phyloP scores from a whole-genome alignment of 2,329 filamentous ascomycete genomes.

The Arthrobotrys sinensis region DNA sequence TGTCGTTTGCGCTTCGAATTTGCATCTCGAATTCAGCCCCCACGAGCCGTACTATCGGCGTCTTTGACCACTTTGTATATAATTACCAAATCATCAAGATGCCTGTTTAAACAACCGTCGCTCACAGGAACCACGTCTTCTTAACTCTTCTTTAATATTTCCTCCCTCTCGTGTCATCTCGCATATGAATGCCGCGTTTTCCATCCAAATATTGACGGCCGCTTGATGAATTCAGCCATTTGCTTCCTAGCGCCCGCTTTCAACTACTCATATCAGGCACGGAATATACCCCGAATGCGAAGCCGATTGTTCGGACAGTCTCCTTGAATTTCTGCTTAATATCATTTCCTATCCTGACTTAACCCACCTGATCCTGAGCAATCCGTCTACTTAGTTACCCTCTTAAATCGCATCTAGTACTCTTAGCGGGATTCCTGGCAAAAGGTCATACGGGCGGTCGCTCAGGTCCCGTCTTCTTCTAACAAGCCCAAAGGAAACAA shows the following conservation, averaged over 20 bases:
- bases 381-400: background rate
- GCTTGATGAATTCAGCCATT: background rate
- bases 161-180: background rate
- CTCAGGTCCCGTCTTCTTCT: background rate
- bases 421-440: background rate
- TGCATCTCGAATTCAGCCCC: slow-evolving; percentile 16
- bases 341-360: slow-evolving; percentile 10
- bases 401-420: background rate
- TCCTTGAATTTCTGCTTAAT: background rate
- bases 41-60: slow-evolving; percentile 1
- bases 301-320: slow-evolving; percentile 13
- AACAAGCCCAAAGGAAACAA: slow-evolving; percentile 16
- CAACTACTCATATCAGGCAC: slow-evolving; percentile 13
- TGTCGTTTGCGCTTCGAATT: background rate
- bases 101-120: background rate
- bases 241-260: slow-evolving; percentile 20
- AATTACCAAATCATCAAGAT: slow-evolving; percentile 10
- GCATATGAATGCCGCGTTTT: slow-evolving; percentile 28
- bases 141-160: background rate
- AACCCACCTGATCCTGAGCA: background rate
- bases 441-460: slow-evolving; percentile 16
- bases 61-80: slow-evolving; percentile 2
- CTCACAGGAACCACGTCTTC: background rate
- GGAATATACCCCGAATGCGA: slow-evolving; percentile 19
- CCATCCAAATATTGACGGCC: slow-evolving; percentile 12